Evolutionary conservation across 2,329 filamentous ascomycete species (phyloP), one percentile per base, ranked within the genome.

Genomic region (Lasiodiplodia sp.): DNA sequence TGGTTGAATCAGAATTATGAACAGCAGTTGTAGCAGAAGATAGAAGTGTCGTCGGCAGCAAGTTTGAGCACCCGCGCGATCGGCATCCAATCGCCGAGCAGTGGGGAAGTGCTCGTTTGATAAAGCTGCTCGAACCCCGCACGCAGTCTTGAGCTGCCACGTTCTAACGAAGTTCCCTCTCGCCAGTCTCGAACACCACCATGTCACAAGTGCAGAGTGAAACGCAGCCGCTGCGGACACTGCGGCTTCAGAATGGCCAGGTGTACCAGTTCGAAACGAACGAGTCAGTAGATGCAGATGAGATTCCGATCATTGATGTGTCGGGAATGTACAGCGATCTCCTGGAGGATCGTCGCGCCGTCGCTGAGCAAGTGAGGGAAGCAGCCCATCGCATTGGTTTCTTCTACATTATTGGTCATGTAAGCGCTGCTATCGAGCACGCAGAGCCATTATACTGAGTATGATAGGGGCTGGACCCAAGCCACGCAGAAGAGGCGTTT

Each of bases 401-500:
- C 52, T 71, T 71, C 62, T 71, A 71, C 49, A 69, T 71, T 18
- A 56, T 68, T 16, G 70, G 70, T 34, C 71, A 71, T 57, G 71
- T 70, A 2, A 70, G 71, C 38, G 14, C 25, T 3, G 7, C 10
- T 60, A 60, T 31, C n/a, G 6, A 14, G 31, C 56, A 10, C 18
- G 38, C 34, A 28, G 10, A 37, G 44, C n/a, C n/a, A 23, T 18
- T 11, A 38, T 34, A 21, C 44, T 64, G 5, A 65, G 14, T 6
- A 2, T 18, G 14, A 16, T 18, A 73, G 75, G 71, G 72, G 37
- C 73, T 81, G 69, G 75, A 80, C 68, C 69, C 75, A 69, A 65
- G 60, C 51, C 72, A 77, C 70, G 70, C 75, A 21, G 71, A 76
- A 23, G 69, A 68, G 0, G 77, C 82, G 0, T 78, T 82, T 28